Evolutionary conservation across 2,329 filamentous ascomycete species (phyloP), one percentile per base, ranked within the genome.

Genomic region (Diaporthe humulicola): DNA sequence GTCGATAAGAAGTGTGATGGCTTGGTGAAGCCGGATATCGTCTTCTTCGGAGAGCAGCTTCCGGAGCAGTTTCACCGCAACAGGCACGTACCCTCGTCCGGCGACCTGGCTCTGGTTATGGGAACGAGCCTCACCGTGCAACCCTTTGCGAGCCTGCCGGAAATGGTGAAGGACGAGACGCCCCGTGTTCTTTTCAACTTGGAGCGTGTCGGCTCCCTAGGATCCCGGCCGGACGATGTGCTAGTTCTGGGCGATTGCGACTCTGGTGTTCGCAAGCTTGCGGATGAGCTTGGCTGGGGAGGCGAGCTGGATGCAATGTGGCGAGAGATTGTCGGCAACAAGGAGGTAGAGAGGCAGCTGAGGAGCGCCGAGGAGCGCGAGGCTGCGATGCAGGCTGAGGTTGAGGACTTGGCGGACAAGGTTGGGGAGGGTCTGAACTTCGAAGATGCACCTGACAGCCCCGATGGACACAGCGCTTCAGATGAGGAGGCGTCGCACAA

Each of bases 11-110:
- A 85, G 28, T 98, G 96, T 82, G 86, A 89, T 48, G 96, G 96
- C 0, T 86, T 97, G 3, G 95, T 98, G 50, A 98, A 98, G 85
- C 96, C 96, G 0, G 95, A 98, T 79, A 98, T 98, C 81, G 95
- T 98, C 45, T 98, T 98, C 85, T 98, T 98, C 79, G 95, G 95
- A 69, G 95, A 87, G 80, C 80, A 81, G 77, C 80, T 87, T 36
- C 94, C 94, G 0, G 82, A 85, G 9, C 84, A 84, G 0, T 97
- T 97, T 83, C 92, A 93, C 80, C 81, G 84, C 9, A 91, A 90
- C 74, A 85, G 87, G 38, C 81, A 83, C 45, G 82, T 92, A 10
- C 89, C 91, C 0, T 84, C 83, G 1, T 82, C 73, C 61, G 80
- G 81, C 15, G 83, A 84, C 42, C 75, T 87, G 75, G 92, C 79